Conservation (phyloP, 345 rosid genomes). For the Lepidium africanum region DNA sequence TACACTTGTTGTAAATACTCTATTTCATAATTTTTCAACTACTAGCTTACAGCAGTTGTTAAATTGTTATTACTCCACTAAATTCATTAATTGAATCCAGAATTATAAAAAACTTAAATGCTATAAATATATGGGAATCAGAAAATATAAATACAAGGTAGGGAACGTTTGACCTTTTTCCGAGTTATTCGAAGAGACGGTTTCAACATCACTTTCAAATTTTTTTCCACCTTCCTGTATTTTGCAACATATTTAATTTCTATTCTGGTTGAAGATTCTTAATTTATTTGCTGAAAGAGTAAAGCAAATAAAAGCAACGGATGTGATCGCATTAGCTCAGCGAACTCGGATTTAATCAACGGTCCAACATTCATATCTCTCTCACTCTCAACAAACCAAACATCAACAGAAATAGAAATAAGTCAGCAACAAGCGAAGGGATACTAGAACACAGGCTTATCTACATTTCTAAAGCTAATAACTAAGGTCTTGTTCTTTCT, state of each 20-base stretch:
- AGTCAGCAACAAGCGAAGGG: conserved; percentile 12
- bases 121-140: neutral
- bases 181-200: neutral
- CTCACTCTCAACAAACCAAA: conserved; percentile 19
- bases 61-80: neutral
- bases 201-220: neutral
- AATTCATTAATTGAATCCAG: neutral
- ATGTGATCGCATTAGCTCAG: conserved; percentile 29
- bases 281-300: neutral
- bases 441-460: conserved; percentile 33
- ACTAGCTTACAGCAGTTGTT: neutral
- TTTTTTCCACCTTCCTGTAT: neutral
- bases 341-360: conserved; percentile 53
- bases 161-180: neutral
- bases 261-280: neutral
- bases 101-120: neutral
- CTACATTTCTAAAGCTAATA: conserved; percentile 26
- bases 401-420: conserved; percentile 31
- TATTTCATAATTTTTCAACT: neutral
- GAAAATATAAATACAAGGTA: neutral
- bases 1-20: neutral
- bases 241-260: neutral
- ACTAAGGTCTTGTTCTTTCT: neutral
- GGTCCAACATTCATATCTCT: conserved; percentile 39
- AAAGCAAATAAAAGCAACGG: conserved; percentile 48